Conservation (phyloP, 2,329 filamentous ascomycete species). For the Knoxdaviesia proteae region DNA sequence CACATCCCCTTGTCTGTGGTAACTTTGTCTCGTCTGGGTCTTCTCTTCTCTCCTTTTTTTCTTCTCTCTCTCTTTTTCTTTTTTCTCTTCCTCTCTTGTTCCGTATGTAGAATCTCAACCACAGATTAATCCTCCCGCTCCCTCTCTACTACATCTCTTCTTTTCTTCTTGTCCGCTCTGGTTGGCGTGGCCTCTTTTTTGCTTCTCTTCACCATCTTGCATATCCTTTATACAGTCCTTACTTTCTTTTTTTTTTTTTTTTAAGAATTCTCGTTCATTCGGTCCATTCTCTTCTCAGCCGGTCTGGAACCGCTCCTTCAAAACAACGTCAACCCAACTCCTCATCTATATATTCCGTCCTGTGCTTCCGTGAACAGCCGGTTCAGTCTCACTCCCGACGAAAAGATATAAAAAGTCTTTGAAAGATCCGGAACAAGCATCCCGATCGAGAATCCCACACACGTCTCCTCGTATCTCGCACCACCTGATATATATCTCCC, state of each 20-base stretch:
- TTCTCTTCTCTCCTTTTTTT: slow-evolving; percentile 1
- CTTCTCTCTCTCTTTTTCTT: slow-evolving; percentile 1
- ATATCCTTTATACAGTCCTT: not conserved
- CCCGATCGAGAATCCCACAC: no score
- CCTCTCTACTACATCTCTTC: not conserved
- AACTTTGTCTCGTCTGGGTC: slow-evolving; percentile 1
- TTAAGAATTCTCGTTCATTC: not conserved
- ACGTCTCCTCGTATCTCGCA: no score
- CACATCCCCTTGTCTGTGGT: not conserved
- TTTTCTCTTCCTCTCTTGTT: not conserved
- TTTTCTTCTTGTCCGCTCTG: not conserved
- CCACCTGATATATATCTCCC: not conserved
- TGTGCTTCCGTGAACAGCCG: no score
- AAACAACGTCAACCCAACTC: not conserved
- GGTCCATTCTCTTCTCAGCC: not conserved
- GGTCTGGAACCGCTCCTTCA: not conserved
- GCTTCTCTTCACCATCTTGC: not conserved
- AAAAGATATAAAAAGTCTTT: no score
- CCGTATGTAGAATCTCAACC: not conserved
- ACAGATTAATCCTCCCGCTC: no score
- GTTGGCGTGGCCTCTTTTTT: not conserved
- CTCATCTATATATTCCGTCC: no score
- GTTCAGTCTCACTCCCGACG: no score
- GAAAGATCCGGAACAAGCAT: no score
- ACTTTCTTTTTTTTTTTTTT: slow-evolving; percentile 2